Conservation (phyloP, 805 yeast genomes). For the Blastobotrys mokoenaii region DNA sequence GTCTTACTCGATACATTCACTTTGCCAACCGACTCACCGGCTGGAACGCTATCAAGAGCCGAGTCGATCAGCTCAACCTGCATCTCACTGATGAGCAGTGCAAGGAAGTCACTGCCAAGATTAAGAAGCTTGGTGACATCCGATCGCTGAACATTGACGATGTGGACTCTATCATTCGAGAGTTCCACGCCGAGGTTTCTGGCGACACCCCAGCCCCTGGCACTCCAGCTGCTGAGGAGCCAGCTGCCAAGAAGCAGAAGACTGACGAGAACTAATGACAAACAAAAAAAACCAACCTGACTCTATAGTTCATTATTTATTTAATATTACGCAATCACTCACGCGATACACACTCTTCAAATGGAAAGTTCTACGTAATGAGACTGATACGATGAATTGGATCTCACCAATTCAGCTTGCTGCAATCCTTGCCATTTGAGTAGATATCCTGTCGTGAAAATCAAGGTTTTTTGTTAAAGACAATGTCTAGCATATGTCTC, state of each 20-base stretch:
- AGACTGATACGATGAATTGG: too few species aligned
- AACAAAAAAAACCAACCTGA: too few species aligned
- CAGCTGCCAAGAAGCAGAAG: conserved; percentile 28
- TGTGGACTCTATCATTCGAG: conserved; percentile 93
- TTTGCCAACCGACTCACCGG: conserved; percentile 97
- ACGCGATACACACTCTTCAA: too few species aligned
- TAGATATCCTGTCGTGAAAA: too few species aligned
- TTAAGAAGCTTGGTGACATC: conserved; percentile 90
- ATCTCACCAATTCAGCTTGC: too few species aligned
- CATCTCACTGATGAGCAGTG: conserved; percentile 83
- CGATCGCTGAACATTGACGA: conserved; percentile 92
- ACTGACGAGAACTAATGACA: conserved; percentile 11
- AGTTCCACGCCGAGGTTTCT: conserved; percentile 64
- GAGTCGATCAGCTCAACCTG: conserved; percentile 94
- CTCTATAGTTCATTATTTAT: background rate
- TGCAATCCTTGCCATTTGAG: too few species aligned
- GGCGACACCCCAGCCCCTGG: conserved; percentile 13
- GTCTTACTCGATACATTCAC: conserved; percentile 92
- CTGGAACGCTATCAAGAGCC: conserved; percentile 97
- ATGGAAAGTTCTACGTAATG: too few species aligned
- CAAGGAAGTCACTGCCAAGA: conserved; percentile 90
- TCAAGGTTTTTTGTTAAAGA: too few species aligned
- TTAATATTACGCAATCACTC: too few species aligned
- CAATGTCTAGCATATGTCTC: too few species aligned
- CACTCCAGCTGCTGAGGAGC: conserved; percentile 16